Conservation (phyloP, 192 early-diverging fungal species). For the Chytriomyces sp. region DNA sequence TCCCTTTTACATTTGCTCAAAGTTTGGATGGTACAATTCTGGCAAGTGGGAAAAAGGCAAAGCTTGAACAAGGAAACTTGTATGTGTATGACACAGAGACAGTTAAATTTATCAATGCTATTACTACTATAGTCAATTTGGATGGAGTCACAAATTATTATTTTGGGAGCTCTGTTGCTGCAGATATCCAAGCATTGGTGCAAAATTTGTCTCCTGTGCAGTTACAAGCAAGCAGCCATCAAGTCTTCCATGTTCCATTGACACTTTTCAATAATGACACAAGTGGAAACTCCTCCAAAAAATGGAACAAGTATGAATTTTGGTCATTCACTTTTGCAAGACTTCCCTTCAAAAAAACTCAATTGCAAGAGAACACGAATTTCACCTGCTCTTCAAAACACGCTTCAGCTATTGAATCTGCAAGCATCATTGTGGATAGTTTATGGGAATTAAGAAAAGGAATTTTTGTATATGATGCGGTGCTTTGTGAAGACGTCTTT, state of each 20-base stretch:
- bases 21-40: too few relatives aligned
- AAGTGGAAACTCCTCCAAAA: conserved; percentile 39
- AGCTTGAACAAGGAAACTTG: too few relatives aligned
- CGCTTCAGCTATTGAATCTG: conserved; percentile 25
- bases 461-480: conserved; percentile 18
- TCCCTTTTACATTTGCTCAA: too few relatives aligned
- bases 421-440: neutral
- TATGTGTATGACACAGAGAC: too few relatives aligned
- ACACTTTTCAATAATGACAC: conserved; percentile 34
- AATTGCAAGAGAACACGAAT: conserved; percentile 25
- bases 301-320: conserved; percentile 37
- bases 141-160: too few relatives aligned
- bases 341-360: conserved; percentile 30
- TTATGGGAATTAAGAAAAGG: conserved; percentile 12
- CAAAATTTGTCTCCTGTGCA: neutral
- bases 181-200: neutral
- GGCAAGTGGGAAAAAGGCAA: too few relatives aligned
- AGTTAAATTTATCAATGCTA: too few relatives aligned
- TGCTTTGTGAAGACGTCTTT: conserved; percentile 4
- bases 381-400: conserved; percentile 31
- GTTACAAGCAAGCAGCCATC: neutral
- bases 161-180: too few relatives aligned
- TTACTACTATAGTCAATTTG: too few relatives aligned
- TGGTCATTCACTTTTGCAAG: conserved; percentile 36
- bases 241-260: conserved; percentile 28